Conservation (phyloP, 2,329 filamentous ascomycete species). For the Aspergillus hiratsukae region DNA sequence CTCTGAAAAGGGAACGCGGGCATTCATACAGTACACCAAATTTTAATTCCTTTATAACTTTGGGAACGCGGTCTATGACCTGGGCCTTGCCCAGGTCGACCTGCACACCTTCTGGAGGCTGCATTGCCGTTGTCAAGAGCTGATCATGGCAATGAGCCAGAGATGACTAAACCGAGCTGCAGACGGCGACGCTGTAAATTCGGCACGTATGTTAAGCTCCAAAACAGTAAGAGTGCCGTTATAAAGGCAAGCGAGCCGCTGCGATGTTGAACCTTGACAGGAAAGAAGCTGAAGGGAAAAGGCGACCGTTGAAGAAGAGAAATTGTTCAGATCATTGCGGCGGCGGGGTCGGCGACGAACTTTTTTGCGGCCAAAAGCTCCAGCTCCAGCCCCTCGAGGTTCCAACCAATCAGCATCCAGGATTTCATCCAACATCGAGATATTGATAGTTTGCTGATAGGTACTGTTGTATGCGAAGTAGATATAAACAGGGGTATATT, state of each 20-base stretch:
- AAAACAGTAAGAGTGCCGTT: neutral
- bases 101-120: constrained; percentile 40
- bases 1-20: constrained; percentile 15
- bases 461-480: neutral
- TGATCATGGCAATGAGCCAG: constrained; percentile 33
- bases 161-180: constrained; percentile 16
- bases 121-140: constrained; percentile 35
- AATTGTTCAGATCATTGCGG: constrained; percentile 14
- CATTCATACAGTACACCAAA: constrained; percentile 77
- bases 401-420: constrained; percentile 14
- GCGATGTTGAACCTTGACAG: neutral
- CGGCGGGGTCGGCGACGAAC: constrained; percentile 26
- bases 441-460: neutral
- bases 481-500: constrained; percentile 1
- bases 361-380: constrained; percentile 17
- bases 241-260: neutral
- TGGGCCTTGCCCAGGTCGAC: constrained; percentile 68
- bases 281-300: neutral
- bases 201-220: neutral
- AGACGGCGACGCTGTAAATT: neutral
- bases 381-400: constrained; percentile 10
- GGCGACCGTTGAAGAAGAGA: constrained; percentile 8
- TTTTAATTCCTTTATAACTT: constrained; percentile 87
- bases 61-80: constrained; percentile 81
- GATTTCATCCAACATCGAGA: neutral